Evolutionary conservation across 352 stramenopile genomes (phyloP).

Genomic region (Globisporangium viniferum): DNA sequence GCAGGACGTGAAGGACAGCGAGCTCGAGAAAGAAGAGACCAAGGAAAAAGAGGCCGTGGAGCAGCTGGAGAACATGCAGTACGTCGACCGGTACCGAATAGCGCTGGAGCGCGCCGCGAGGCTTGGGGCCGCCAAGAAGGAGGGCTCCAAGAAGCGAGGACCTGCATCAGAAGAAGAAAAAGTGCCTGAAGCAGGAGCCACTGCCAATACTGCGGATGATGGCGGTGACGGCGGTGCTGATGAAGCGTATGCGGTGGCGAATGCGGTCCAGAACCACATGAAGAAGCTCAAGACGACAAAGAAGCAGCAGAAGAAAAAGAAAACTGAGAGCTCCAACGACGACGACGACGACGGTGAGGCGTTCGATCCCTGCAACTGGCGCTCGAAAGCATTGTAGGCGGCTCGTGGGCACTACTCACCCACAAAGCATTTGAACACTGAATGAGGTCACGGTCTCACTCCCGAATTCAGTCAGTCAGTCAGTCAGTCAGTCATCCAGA

Average conservation of each 20-base stretch:
- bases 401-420: no score
- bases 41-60: slow-evolving; percentile 47
- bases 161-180: not conserved
- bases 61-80: slow-evolving; percentile 67
- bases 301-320: slow-evolving; percentile 18
- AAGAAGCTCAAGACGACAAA: slow-evolving; percentile 20
- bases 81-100: slow-evolving; percentile 58
- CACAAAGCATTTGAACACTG: no score
- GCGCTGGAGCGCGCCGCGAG: not conserved
- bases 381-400: slow-evolving; percentile 32
- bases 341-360: slow-evolving; percentile 23
- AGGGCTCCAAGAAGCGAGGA: not conserved
- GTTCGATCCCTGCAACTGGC: slow-evolving; percentile 48
- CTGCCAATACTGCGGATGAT: not conserved
- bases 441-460: no score
- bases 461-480: no score
- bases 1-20: slow-evolving; percentile 29
- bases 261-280: slow-evolving; percentile 18
- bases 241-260: slow-evolving; percentile 10
- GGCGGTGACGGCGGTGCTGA: slow-evolving; percentile 16
- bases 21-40: slow-evolving; percentile 32
- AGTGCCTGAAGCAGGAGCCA: slow-evolving; percentile 12
- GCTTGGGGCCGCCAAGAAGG: slow-evolving; percentile 22
- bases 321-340: slow-evolving; percentile 13
- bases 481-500: no score